These are phyloP conservation scores for Crepidotus variabilis DNA, from an alignment of 768 basidiomycete genomes.

Conservation along the genomic window DNA sequence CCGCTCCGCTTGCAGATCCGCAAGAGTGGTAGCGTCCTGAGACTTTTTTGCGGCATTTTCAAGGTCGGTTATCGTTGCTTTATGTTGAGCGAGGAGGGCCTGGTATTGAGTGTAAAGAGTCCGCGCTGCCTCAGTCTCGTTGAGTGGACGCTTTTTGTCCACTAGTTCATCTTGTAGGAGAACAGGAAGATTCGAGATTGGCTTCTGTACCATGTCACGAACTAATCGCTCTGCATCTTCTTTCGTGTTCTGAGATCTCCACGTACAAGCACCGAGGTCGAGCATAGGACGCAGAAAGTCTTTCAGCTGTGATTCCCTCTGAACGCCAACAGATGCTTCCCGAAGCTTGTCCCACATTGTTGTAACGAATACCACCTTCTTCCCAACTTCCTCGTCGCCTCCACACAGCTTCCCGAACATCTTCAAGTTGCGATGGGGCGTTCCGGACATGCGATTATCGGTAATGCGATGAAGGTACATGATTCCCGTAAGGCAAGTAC, in stretches of 20 bases:
- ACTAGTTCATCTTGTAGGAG: conserved; percentile 16
- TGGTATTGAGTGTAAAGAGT: conserved; percentile 6
- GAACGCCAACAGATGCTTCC: conserved; percentile 10
- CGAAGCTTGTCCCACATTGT: conserved; percentile 41
- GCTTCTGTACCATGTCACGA: conserved; percentile 2
- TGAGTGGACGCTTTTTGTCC: conserved; percentile 1
- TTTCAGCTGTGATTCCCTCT: conserved; percentile 11
- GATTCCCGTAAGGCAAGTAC: conserved; percentile 24
- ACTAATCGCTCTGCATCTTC: conserved; percentile 10
- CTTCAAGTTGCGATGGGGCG: conserved; percentile 37
- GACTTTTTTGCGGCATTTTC: neutral
- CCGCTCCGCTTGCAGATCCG: neutral
- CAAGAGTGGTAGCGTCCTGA: neutral
- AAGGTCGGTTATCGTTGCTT: neutral
- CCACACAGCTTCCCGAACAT: conserved; percentile 48
- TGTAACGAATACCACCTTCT: conserved; percentile 46
- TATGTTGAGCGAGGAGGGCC: neutral
- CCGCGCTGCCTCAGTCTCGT: conserved; percentile 10
- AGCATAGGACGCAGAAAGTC: conserved; percentile 14
- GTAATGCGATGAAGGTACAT: conserved; percentile 42
- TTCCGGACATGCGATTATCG: conserved; percentile 36
- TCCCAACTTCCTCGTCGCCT: conserved; percentile 26
- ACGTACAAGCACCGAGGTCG: conserved; percentile 3
- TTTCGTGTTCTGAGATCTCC: conserved; percentile 8
- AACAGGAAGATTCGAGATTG: neutral